Conservation (phyloP, 805 yeast genomes). For the Lipomyces mesembrius region DNA sequence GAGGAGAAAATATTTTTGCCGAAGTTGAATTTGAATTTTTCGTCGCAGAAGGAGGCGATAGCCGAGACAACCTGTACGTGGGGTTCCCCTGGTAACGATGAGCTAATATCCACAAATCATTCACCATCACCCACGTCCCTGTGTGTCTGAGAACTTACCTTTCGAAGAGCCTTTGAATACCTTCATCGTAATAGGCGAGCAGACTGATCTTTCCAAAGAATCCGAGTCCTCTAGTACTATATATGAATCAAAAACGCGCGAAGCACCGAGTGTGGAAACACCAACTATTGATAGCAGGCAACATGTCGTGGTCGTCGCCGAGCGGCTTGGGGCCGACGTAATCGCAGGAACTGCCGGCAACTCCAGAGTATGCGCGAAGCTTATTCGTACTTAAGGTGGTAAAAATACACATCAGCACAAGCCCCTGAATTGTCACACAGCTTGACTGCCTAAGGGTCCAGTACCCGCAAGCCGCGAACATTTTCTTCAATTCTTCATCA, state of each 20-base stretch:
- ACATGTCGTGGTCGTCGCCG: no score
- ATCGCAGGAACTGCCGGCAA: no score
- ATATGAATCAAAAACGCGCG: not conserved
- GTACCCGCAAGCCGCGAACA: not conserved
- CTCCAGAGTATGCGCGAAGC: no score
- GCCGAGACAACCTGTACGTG: constrained; percentile 21
- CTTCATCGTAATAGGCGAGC: constrained; percentile 1
- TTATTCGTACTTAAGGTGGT: no score
- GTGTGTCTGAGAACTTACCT: not conserved
- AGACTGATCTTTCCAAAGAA: not conserved
- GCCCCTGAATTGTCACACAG: no score
- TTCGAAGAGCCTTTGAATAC: constrained; percentile 10
- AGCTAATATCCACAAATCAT: not conserved
- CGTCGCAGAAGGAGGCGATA: constrained; percentile 31
- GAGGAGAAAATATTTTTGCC: constrained; percentile 8
- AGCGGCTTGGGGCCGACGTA: no score
- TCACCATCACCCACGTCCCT: not conserved
- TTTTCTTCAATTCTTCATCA: no score
- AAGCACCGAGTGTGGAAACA: not conserved
- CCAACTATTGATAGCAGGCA: no score
- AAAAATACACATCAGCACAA: no score
- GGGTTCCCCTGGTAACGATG: constrained; percentile 14
- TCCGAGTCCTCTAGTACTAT: not conserved
- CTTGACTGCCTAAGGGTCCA: not conserved
- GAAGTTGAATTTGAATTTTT: not conserved